Base-by-base conservation (phyloP, 164 flowering plant genomes). In the Nymphaea thermarum region DNA sequence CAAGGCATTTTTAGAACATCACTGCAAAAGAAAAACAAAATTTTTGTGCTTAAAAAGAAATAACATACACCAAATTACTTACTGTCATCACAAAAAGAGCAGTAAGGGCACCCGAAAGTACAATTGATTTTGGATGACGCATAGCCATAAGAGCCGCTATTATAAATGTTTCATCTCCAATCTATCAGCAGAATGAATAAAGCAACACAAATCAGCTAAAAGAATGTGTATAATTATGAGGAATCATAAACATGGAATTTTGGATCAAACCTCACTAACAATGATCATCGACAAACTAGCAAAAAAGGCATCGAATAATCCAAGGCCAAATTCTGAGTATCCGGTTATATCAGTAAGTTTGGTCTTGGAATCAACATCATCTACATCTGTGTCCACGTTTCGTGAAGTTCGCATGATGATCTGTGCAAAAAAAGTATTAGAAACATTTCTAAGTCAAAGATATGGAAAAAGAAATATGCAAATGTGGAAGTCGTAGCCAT, bases 101-200 rank as follows among this genome's bases (percentile, higher is more conserved):
- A 74, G 82, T 65, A 36, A 95, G 96, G 2, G 99, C 99, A 73
- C 99, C 99, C 61, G 97, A 90, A 62, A 95, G 71, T 69, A 95
- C 99, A 79, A 87, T 95, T 53, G 99, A 85, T 73, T 85, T 95
- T 43, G 99, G 99, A 72, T 95, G 99, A 43, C 99, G 98, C 99
- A 95, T 95, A 6, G 99, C 99, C 99, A 95, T 90, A 15, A 95
- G 86, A 73, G 99, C 99, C 16, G 98, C 99, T 74, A 95, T 95
- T 71, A 95, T 95, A 70, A 95, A 95, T 15, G 99, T 95, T 69
- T 95, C 99, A 78, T 95, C 99, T 80, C 99, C 99, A 80, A 95
- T 89, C 98, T 95, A 81, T 67, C 65, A 77, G 41, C n/a, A 66
- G 44, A 25, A 6, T n/a, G 42, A 61, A 6, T 8, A 61, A 11